Percentiles rank a stretch among this genome's conserved stretches.
Conservation (phyloP, 345 rosid species). For the Heritiera littoralis region DNA sequence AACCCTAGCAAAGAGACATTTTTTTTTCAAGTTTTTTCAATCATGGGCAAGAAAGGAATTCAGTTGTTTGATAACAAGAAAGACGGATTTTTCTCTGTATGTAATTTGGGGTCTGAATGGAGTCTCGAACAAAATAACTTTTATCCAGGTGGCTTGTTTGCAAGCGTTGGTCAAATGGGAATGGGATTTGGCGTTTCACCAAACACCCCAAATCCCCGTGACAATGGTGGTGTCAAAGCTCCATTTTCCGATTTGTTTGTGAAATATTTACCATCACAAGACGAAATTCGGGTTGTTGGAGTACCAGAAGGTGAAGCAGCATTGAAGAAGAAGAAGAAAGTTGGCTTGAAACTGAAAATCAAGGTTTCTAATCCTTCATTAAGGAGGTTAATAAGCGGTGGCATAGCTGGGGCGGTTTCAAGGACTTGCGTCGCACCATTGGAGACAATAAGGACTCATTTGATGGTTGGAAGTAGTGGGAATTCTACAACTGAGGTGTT, state of each 20-base stretch:
- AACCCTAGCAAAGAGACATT: background rate
- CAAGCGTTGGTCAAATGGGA: constrained; percentile 75
- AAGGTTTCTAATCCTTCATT: constrained; percentile 81
- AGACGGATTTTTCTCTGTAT: constrained; percentile 57
- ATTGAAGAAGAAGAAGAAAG: constrained; percentile 49
- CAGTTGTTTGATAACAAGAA: constrained; percentile 60
- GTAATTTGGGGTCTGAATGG: constrained; percentile 59
- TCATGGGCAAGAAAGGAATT: constrained; percentile 59
- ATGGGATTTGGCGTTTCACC: constrained; percentile 53
- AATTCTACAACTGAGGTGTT: constrained; percentile 69
- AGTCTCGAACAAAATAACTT: constrained; percentile 32
- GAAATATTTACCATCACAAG: constrained; percentile 52
- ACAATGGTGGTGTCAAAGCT: constrained; percentile 39
- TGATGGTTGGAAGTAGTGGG: constrained; percentile 97
- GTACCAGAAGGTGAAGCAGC: constrained; percentile 46
- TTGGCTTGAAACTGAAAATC: constrained; percentile 65
- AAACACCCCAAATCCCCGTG: constrained; percentile 43
- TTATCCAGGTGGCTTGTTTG: constrained; percentile 69
- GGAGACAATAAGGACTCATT: constrained; percentile 97
- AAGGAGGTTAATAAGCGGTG: constrained; percentile 85
- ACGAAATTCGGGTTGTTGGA: constrained; percentile 36
- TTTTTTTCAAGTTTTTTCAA: background rate
- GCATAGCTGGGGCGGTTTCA: constrained; percentile 83
- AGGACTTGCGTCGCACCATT: constrained; percentile 92
- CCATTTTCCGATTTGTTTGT: constrained; percentile 54